Evolutionary conservation across 139 green algal genomes (phyloP).

Genomic region (Pleodorina starrii): DNA sequence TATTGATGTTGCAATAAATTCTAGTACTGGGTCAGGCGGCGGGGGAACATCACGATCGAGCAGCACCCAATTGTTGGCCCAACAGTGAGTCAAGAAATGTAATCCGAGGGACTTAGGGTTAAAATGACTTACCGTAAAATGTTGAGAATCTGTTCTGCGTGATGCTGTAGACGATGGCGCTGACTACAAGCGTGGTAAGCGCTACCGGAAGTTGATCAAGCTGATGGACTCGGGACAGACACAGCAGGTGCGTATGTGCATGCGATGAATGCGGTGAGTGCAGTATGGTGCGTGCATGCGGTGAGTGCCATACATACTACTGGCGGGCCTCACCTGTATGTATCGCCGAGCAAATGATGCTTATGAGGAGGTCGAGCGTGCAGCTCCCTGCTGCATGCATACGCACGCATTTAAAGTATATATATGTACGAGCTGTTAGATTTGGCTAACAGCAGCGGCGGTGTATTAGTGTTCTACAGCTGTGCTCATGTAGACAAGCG

Average conservation of each 20-base stretch:
- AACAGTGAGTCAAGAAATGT: neutral
- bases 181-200: slow-evolving; percentile 48
- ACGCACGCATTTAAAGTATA: too few relatives aligned
- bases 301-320: neutral
- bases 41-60: neutral
- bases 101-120: neutral
- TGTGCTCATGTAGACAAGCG: neutral
- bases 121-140: neutral
- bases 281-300: neutral
- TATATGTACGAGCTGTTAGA: too few relatives aligned
- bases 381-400: neutral
- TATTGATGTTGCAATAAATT: neutral
- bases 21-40: neutral
- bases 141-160: too few relatives aligned
- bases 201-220: slow-evolving; percentile 35
- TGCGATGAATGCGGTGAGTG: neutral
- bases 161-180: neutral
- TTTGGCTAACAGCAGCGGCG: too few relatives aligned
- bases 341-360: neutral
- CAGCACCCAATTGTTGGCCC: neutral
- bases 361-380: neutral
- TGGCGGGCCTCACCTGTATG: neutral
- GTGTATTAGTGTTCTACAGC: neutral
- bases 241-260: neutral
- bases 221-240: slow-evolving; percentile 30